Conservation (phyloP, 2,329 filamentous ascomycete species). For the Aspergillus hiratsukae region DNA sequence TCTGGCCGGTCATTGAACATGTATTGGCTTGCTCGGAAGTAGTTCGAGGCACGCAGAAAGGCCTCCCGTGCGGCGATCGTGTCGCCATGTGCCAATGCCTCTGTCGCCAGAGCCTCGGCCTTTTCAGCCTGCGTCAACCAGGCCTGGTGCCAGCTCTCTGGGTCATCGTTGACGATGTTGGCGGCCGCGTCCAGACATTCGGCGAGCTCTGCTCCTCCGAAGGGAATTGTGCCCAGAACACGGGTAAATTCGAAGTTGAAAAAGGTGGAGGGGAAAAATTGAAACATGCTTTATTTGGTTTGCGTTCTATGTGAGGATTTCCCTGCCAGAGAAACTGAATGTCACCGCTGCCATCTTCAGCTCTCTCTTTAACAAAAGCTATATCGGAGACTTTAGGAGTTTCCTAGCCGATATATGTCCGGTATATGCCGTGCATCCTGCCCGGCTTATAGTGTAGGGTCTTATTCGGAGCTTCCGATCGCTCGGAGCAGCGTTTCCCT, state of each 20-base stretch:
- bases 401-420: too few species aligned
- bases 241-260: constrained; percentile 8
- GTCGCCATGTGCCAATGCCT: background rate
- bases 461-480: too few species aligned
- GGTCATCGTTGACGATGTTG: constrained; percentile 1
- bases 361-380: too few species aligned
- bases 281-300: background rate
- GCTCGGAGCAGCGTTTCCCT: too few species aligned
- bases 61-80: background rate
- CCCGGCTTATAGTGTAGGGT: too few species aligned
- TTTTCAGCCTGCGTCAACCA: background rate
- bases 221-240: background rate
- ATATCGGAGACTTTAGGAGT: too few species aligned
- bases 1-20: constrained; percentile 1
- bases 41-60: constrained; percentile 5
- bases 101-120: background rate
- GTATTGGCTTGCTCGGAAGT: constrained; percentile 3
- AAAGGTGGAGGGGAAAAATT: constrained; percentile 5
- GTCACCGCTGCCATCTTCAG: too few species aligned
- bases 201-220: constrained; percentile 3
- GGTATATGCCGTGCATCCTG: too few species aligned
- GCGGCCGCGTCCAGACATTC: constrained; percentile 3
- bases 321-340: too few species aligned
- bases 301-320: too few species aligned
- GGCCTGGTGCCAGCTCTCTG: constrained; percentile 5